These are phyloP conservation scores for Clonostachys rhizophaga DNA, from an alignment of 2,329 filamentous ascomycete genomes.

Conservation along the genomic window DNA sequence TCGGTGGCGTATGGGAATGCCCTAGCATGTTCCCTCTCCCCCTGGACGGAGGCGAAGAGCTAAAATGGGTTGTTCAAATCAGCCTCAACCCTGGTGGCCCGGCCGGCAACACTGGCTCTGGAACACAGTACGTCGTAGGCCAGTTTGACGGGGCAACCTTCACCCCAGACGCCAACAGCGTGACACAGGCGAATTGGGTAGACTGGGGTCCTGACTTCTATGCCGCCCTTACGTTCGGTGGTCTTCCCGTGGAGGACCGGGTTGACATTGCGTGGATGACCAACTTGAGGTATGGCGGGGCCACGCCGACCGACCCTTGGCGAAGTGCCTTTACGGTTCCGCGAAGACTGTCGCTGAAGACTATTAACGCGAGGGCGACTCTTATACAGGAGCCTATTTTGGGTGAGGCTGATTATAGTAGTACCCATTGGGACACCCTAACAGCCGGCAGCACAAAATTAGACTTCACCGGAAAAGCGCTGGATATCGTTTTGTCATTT, in stretches of 20 bases:
- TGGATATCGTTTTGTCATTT: slow-evolving; percentile 1
- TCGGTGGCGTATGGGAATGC: slow-evolving; percentile 57
- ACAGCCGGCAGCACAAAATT: slow-evolving; percentile 1
- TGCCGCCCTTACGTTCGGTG: slow-evolving; percentile 1
- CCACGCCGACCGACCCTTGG: slow-evolving; percentile 2
- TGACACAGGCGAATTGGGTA: background rate
- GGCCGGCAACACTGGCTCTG: slow-evolving; percentile 39
- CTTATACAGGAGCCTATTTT: slow-evolving; percentile 2
- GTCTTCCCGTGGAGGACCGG: slow-evolving; percentile 1
- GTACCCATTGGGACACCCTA: background rate
- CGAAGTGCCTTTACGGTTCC: slow-evolving; percentile 2
- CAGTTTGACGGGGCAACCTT: slow-evolving; percentile 63
- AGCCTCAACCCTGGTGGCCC: slow-evolving; percentile 55
- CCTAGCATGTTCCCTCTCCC: slow-evolving; percentile 57
- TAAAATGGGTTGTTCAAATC: slow-evolving; percentile 37
- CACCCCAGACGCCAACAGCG: slow-evolving; percentile 1
- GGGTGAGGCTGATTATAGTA: background rate
- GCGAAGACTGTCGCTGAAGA: background rate
- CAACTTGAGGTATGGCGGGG: slow-evolving; percentile 3
- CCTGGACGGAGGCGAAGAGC: slow-evolving; percentile 16
- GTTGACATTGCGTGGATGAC: slow-evolving; percentile 3
- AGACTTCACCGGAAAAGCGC: slow-evolving; percentile 1
- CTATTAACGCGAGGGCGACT: background rate
- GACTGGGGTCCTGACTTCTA: slow-evolving; percentile 3
- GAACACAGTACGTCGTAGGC: slow-evolving; percentile 52